Percentiles rank a stretch among this genome's conserved stretches.
Conservation (phyloP, 768 basidiomycete genomes). For the Phaeotremella skinneri region DNA sequence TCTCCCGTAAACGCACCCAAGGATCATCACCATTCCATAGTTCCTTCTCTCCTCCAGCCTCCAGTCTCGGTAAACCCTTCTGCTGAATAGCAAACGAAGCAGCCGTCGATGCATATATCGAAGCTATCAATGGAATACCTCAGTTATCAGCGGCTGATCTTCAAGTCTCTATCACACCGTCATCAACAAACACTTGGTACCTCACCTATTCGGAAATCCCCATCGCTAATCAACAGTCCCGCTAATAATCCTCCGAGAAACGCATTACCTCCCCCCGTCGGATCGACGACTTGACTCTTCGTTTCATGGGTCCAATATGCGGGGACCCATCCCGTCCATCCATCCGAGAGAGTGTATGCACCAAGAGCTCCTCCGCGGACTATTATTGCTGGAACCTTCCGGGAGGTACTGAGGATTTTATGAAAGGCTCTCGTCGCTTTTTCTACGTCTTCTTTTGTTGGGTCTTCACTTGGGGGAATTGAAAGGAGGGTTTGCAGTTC, state of each 20-base stretch:
- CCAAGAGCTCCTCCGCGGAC: constrained; percentile 38
- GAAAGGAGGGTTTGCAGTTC: constrained; percentile 34
- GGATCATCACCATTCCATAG: constrained; percentile 40
- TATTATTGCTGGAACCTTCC: constrained; percentile 17
- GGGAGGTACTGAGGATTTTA: not conserved
- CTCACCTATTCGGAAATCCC: constrained; percentile 31
- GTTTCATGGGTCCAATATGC: constrained; percentile 29
- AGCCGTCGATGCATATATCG: constrained; percentile 32
- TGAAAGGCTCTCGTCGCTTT: constrained; percentile 11
- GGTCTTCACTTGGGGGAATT: not conserved
- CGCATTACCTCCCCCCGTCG: constrained; percentile 45
- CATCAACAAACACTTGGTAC: not conserved
- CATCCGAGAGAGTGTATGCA: constrained; percentile 28
- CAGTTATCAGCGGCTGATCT: not conserved
- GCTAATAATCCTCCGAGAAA: constrained; percentile 42
- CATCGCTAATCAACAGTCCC: constrained; percentile 30
- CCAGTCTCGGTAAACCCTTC: constrained; percentile 28
- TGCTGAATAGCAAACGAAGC: constrained; percentile 45
- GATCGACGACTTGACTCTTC: constrained; percentile 35
- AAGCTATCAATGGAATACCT: constrained; percentile 17
- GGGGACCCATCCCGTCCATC: constrained; percentile 40
- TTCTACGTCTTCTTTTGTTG: constrained; percentile 11
- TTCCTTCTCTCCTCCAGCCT: not conserved
- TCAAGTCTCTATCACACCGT: not conserved
- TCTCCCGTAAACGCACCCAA: constrained; percentile 22